Percentiles rank a stretch among this genome's conserved stretches.
Conservation (phyloP, 805 yeast species). For the Metschnikowia gelsemii region DNA sequence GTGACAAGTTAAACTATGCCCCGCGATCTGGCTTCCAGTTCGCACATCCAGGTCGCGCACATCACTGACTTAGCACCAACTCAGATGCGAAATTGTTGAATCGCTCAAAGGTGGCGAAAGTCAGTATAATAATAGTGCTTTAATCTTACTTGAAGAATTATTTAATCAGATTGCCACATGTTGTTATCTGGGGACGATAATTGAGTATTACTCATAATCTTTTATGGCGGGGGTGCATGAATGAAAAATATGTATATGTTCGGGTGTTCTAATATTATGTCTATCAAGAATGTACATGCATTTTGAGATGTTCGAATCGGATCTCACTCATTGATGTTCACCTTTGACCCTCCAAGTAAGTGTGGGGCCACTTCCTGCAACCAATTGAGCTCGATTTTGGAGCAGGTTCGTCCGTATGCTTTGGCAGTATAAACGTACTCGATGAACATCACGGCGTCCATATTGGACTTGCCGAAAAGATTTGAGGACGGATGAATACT, state of each 20-base stretch:
- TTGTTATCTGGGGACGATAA: no score
- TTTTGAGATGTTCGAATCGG: not conserved
- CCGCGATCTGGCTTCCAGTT: no score
- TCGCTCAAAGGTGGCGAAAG: no score
- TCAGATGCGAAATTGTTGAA: no score
- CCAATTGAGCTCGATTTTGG: conserved; percentile 80
- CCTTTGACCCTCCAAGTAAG: conserved; percentile 45
- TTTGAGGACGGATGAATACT: conserved; percentile 89
- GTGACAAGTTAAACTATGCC: no score
- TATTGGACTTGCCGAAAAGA: conserved; percentile 68
- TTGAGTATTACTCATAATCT: no score
- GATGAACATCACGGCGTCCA: conserved; percentile 89
- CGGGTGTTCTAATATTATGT: not conserved
- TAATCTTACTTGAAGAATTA: no score
- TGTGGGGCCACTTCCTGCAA: conserved; percentile 78
- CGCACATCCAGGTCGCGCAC: no score
- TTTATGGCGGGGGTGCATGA: no score
- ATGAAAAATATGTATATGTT: not conserved
- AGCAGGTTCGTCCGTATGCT: conserved; percentile 90
- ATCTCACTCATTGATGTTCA: conserved; percentile 25
- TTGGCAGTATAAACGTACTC: conserved; percentile 92
- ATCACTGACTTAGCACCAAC: no score
- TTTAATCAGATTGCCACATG: no score
- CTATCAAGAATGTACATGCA: not conserved
- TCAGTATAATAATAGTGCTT: no score